Percentiles rank a stretch among this genome's conserved stretches.
These are phyloP conservation scores for Leccinum boreale DNA, from an alignment of 768 basidiomycete genomes.

Conservation along the genomic window DNA sequence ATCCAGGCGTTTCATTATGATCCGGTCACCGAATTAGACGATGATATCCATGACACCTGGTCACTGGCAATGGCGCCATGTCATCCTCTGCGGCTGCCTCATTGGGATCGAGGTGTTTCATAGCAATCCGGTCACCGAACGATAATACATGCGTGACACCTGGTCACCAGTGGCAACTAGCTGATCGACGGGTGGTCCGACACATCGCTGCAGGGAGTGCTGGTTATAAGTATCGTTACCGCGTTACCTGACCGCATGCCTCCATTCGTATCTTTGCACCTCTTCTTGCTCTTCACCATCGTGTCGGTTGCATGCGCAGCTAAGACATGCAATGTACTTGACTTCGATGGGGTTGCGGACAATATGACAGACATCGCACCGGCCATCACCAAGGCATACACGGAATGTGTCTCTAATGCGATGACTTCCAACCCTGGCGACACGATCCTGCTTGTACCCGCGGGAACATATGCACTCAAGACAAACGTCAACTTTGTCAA, in stretches of 20 bases:
- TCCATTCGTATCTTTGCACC: background rate
- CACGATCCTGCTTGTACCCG: slow-evolving; percentile 7
- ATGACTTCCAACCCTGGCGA: background rate
- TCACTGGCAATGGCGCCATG: background rate
- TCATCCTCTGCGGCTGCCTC: background rate
- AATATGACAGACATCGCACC: slow-evolving; percentile 1
- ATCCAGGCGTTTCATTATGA: no score
- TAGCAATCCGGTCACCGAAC: no score
- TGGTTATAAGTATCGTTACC: background rate
- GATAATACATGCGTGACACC: no score
- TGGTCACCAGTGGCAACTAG: background rate
- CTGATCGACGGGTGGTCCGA: background rate
- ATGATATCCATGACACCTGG: background rate
- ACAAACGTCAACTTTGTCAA: background rate
- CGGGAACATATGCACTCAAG: slow-evolving; percentile 2
- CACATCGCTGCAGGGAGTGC: background rate
- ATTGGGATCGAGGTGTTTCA: no score
- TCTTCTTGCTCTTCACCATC: background rate
- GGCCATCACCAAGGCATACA: slow-evolving; percentile 3
- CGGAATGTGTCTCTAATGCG: background rate
- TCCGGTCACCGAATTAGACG: no score
- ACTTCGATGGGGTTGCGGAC: slow-evolving; percentile 10
- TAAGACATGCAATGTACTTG: slow-evolving; percentile 9
- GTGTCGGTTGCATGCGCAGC: background rate
- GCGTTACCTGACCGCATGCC: background rate